Base-by-base conservation (phyloP, 2,329 filamentous ascomycete species). In the Periconia macrospinosa region DNA sequence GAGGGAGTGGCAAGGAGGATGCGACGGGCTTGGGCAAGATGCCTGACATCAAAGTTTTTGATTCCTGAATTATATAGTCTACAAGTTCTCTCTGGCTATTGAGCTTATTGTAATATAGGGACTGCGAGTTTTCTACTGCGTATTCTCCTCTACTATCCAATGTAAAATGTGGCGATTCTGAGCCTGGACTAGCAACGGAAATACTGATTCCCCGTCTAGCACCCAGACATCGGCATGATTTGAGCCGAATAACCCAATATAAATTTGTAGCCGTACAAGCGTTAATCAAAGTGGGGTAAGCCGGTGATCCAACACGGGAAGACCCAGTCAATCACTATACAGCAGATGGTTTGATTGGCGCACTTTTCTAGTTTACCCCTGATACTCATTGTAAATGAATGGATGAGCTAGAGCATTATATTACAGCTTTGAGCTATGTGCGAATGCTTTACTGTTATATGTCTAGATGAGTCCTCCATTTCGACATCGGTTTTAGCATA, bases 11-110 rank as follows among this genome's bases (percentile, higher is more conserved):
- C 52, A 62, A 70, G 56, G 69, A 69, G 10, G 68, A 63, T 30
- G 68, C 62, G 23, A 71, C 73, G 55, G 68, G 63, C 13, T 60
- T 81, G 49, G 79, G 76, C 5, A 78, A 79, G 69, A 82, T 82
- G 79, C 79, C 79, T 52, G 73, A 76, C 47, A 69, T 82, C 54
- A 78, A 75, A 64, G 75, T 77, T 53, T 79, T 81, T 56, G 77
- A 80, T 57, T 58, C 66, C 18, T 48, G 33, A 48, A 30, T 18
- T 7, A n/a, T 23, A 13, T 15, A 14, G n/a, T 46, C 15, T n/a
- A 13, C 33, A 13, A 14, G 11, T 37, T 37, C 33, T 37, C 23
- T 8, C 23, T 27, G 23, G 23, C 23, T 27, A 8, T 27, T 8
- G 8, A 27, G 3, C 23, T 8, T 27, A 27, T 8, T 27, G 23